Base-by-base conservation (phyloP, 495 filamentous ascomycete genomes). In the Choiromyces venosus region DNA sequence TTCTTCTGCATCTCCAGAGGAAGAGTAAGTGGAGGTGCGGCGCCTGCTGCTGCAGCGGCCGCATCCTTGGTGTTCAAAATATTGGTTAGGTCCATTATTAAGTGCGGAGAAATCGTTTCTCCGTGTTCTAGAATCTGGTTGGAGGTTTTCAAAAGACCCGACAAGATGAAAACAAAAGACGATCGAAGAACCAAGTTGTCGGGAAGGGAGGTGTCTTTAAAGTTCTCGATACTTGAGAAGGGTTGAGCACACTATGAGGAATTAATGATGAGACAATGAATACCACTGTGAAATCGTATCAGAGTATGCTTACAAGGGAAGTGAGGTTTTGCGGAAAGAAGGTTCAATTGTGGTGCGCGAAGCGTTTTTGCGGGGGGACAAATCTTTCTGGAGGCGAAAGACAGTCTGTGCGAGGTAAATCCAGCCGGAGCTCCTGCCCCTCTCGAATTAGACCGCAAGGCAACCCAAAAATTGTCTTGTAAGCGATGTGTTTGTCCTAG, bases 31-130 rank as follows among this genome's bases (percentile, higher is more conserved):
- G 79, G 70, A 67, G 73, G 73, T 38, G 71, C 39, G 29, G 73
- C 70, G 68, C 70, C 71, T 71, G 77, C 77, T 44, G 75, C 70
- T 37, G 70, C 73, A 40, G 77, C 71, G 71, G 78, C 78, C 64
- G 71, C 78, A 71, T 81, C 75, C 68, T 76, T 81, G 61, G 79
- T 76, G 69, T 81, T 81, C 19, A 81, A 76, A 71, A 81, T 81
- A 64, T 81, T 81, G 64, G 79, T 81, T 67, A 81, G 73, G 74
- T 81, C 79, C 79, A 81, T 81, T n/a, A 40, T 70, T 65, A 38
- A 33, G 52, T 61, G 52, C 33, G 52, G 52, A 33, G 52, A 61
- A 61, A 61, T 1, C 10, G 52, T 29, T n/a, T 61, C 52, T 56
- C n/a, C 46, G 46, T 56, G n/a, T 56, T 29, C 46, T 16, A 61